Conservation (phyloP, 2,329 filamentous ascomycete species). For the Sclerotinia subarctica region DNA sequence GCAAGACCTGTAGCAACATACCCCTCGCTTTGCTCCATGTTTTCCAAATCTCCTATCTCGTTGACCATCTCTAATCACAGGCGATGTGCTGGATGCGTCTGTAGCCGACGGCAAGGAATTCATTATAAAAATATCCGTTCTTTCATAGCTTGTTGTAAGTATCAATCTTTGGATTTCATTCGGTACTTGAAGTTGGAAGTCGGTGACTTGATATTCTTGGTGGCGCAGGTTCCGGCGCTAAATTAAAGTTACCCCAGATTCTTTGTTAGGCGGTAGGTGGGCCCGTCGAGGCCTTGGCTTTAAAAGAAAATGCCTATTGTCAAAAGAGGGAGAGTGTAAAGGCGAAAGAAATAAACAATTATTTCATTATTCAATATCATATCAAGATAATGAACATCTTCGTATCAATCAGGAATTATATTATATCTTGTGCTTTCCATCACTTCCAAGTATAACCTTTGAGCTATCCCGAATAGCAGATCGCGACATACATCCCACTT, state of each 20-base stretch:
- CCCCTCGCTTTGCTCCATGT: constrained; percentile 16
- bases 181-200: not conserved
- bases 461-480: not conserved
- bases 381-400: not conserved
- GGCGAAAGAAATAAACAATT: not conserved
- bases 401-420: not conserved
- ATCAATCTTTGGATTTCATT: not conserved
- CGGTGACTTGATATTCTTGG: not conserved
- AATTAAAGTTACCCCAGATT: constrained; percentile 12
- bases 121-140: constrained; percentile 5
- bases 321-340: too few species aligned
- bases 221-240: not conserved
- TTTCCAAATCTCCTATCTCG: constrained; percentile 18
- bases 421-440: not conserved
- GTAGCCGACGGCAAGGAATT: constrained; percentile 15
- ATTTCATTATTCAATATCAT: not conserved
- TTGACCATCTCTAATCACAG: constrained; percentile 12
- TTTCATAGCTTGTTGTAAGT: constrained; percentile 16
- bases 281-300: not conserved
- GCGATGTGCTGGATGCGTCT: constrained; percentile 2
- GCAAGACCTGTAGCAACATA: constrained; percentile 25
- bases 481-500: not conserved
- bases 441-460: not conserved
- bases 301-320: not conserved
- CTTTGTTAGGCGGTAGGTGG: constrained; percentile 1